Conservation (phyloP, 352 stramenopile genomes). For the Phytopythium oedochilum region DNA sequence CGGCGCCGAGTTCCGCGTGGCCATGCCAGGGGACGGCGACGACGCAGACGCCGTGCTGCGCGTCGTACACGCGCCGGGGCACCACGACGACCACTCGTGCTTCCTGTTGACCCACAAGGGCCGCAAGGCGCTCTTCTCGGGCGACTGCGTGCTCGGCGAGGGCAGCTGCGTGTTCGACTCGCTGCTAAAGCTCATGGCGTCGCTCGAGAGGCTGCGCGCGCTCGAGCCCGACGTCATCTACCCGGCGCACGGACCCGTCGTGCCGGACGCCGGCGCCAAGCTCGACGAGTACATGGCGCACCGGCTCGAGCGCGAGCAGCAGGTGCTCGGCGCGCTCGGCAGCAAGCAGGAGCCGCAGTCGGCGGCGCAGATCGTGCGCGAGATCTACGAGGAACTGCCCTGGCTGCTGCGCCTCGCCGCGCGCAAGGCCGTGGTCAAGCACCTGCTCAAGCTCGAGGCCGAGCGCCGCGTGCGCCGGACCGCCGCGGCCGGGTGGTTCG, state of each 20-base stretch:
- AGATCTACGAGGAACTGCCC: conserved; percentile 54
- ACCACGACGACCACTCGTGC: conserved; percentile 84
- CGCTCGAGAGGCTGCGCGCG: conserved; percentile 42
- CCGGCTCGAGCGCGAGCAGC: conserved; percentile 59
- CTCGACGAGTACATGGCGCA: conserved; percentile 78
- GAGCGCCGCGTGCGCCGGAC: conserved; percentile 31
- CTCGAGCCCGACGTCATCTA: conserved; percentile 50
- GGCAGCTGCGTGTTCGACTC: conserved; percentile 87
- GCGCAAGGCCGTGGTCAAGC: conserved; percentile 47
- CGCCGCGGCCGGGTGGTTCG: conserved; percentile 18
- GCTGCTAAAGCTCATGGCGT: conserved; percentile 73
- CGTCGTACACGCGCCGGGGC: conserved; percentile 74
- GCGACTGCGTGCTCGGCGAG: conserved; percentile 80
- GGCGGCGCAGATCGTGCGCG: conserved; percentile 36
- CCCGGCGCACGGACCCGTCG: conserved; percentile 66
- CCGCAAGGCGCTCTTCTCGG: conserved; percentile 56
- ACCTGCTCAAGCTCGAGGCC: conserved; percentile 54
- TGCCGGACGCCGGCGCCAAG: conserved; percentile 52
- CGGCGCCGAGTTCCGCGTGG: conserved; percentile 33
- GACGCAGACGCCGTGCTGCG: conserved; percentile 23
- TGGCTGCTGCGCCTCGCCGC: conserved; percentile 49
- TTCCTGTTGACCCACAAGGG: conserved; percentile 51
- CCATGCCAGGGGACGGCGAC: not conserved
- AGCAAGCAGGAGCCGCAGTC: conserved; percentile 16
- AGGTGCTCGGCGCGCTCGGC: conserved; percentile 46